Base-by-base conservation (phyloP, 495 filamentous ascomycete genomes). In the Cudoniella acicularis region DNA sequence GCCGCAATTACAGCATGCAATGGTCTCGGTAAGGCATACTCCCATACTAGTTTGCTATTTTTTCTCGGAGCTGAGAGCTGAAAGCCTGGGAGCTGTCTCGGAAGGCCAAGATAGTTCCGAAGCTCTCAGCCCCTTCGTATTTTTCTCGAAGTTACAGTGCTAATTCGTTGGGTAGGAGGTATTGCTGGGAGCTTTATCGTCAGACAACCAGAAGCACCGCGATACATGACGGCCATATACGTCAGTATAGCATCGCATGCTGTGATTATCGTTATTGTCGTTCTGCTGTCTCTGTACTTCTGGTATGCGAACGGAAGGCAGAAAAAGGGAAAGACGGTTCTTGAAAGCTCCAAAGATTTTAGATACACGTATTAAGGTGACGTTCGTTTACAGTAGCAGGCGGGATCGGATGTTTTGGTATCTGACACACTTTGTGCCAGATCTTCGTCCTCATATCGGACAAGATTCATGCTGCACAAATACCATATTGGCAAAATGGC, bases 161-260 rank as follows among this genome's bases (percentile, higher is more conserved):
- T n/a, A n/a, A n/a, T n/a, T n/a, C n/a, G n/a, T n/a, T n/a, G n/a
- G n/a, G n/a, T n/a, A n/a, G n/a, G n/a, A 2, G 87, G 87, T 1
- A 87, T 92, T 56, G 87, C 87, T 1, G 88, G 88, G 1, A 87
- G 83, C 64, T 92, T 82, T 68, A 90, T 91, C 55, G 86, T 91
- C 1, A 72, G 83, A 10, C 78, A 81, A 52, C 68, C 77, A 8
- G 87, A 92, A 61, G 87, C 87, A 1, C 88, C 88, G 9, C 66
- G 73, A 60, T 91, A 91, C 67, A 67, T 77, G 24, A 91, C 87
- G 0, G 87, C 87, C 1, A 79, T 90, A 2, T 90, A 85, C 84
- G 79, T 89, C 11, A 87, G 83, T 0, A 86, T 90, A 49, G 85
- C 84, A 72, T 87, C 85, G 8, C 87, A 91, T 67, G 75, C 87